Evolutionary conservation across 371 early-diverging fungal species (phyloP).

Genomic region (Rozella allomycis): DNA sequence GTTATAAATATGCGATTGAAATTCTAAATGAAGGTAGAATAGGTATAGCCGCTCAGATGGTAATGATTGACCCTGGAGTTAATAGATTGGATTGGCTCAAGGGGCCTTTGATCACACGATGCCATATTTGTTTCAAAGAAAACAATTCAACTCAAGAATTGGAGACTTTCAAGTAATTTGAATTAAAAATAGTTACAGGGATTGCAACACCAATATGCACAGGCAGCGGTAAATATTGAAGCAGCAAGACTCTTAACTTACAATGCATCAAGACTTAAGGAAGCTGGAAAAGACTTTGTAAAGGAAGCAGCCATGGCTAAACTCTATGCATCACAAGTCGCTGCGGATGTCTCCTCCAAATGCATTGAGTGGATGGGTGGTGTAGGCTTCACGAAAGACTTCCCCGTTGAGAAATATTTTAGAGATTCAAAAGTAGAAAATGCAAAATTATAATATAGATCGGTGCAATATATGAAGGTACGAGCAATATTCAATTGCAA

Average conservation of each 20-base stretch:
- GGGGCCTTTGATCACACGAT: conserved; percentile 73
- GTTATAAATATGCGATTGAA: conserved; percentile 95
- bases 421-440: conserved; percentile 88
- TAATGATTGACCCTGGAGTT: not conserved
- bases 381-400: conserved; percentile 78
- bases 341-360: conserved; percentile 67
- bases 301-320: conserved; percentile 93
- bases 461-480: conserved; percentile 48
- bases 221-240: conserved; percentile 82
- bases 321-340: conserved; percentile 79
- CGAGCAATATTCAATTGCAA: not conserved
- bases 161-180: conserved; percentile 61
- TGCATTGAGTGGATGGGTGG: conserved; percentile 93
- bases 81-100: conserved; percentile 91
- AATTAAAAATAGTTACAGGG: conserved; percentile 18
- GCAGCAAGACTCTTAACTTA: conserved; percentile 90
- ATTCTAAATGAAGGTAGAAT: conserved; percentile 94
- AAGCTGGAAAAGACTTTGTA: conserved; percentile 51
- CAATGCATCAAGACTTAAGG: conserved; percentile 89
- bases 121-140: conserved; percentile 82
- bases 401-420: conserved; percentile 73
- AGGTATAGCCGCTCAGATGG: conserved; percentile 21
- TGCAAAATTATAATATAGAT: too few relatives aligned
- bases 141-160: conserved; percentile 70
- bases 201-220: conserved; percentile 90